phyloP scores from a whole-genome alignment of 1,284 basidiomycete genomes.

The Malassezia caprae region DNA sequence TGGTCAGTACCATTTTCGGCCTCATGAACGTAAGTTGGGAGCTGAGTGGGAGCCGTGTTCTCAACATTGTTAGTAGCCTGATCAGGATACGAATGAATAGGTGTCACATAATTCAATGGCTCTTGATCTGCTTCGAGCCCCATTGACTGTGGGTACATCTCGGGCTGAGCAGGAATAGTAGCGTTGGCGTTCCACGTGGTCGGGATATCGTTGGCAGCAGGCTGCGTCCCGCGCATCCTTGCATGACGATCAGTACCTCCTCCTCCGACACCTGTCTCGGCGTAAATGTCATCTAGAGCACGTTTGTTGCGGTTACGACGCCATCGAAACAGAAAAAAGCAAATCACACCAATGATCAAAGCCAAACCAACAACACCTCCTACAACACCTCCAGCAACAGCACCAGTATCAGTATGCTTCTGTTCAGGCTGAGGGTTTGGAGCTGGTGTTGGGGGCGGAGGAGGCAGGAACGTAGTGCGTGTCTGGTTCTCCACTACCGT shows the following conservation, averaged over 20 bases:
- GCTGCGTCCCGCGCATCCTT: background rate
- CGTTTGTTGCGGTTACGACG: constrained; percentile 4
- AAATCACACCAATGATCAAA: background rate
- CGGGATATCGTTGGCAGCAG: background rate
- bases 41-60: background rate
- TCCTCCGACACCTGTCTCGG: constrained; percentile 16
- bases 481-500: background rate
- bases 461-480: background rate
- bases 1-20: background rate
- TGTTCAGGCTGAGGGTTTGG: background rate
- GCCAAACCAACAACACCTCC: constrained; percentile 15
- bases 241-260: constrained; percentile 13
- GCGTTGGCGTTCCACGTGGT: background rate
- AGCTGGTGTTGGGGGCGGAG: background rate
- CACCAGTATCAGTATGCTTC: background rate
- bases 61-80: background rate
- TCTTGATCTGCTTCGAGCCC: background rate
- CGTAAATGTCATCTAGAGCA: constrained; percentile 11
- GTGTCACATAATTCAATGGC: background rate
- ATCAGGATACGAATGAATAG: background rate
- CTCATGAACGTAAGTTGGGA: background rate
- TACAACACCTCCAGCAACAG: constrained; percentile 16
- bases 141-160: background rate
- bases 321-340: background rate
- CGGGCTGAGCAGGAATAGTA: background rate